phyloP scores from a whole-genome alignment of 1,284 basidiomycete genomes.

The Naganishia liquefaciens region DNA sequence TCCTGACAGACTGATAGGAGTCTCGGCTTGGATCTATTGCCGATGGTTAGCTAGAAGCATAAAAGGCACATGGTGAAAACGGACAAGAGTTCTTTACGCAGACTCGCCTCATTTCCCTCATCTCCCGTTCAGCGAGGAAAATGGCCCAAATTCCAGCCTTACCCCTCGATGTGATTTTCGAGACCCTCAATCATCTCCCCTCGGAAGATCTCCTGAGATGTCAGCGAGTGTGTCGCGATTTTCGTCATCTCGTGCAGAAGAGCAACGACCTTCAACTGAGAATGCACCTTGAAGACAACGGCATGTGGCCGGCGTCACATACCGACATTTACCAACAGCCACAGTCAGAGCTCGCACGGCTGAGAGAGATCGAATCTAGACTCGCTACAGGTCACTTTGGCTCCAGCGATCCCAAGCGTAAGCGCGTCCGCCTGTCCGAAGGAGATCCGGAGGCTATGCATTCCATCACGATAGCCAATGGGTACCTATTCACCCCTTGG shows the following conservation, averaged over 20 bases:
- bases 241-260: constrained; percentile 11
- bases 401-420: neutral
- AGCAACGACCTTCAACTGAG: constrained; percentile 18
- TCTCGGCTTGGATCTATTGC: no score
- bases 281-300: constrained; percentile 21
- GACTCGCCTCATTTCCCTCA: no score
- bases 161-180: constrained; percentile 21
- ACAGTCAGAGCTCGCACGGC: constrained; percentile 1
- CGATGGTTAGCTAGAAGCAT: no score
- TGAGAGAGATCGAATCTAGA: constrained; percentile 1
- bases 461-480: constrained; percentile 10
- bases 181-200: constrained; percentile 13
- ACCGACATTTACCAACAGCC: neutral
- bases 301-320: neutral
- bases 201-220: constrained; percentile 14
- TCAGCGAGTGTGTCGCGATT: constrained; percentile 4
- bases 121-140: no score
- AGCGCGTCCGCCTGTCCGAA: neutral
- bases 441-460: constrained; percentile 8
- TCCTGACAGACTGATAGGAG: no score
- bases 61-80: no score
- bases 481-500: constrained; percentile 12
- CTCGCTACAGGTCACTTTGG: constrained; percentile 1
- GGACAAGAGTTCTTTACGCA: no score
- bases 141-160: neutral